Evolutionary conservation across 2,329 filamentous ascomycete species (phyloP).

Genomic region (Cercospora nicotianae): DNA sequence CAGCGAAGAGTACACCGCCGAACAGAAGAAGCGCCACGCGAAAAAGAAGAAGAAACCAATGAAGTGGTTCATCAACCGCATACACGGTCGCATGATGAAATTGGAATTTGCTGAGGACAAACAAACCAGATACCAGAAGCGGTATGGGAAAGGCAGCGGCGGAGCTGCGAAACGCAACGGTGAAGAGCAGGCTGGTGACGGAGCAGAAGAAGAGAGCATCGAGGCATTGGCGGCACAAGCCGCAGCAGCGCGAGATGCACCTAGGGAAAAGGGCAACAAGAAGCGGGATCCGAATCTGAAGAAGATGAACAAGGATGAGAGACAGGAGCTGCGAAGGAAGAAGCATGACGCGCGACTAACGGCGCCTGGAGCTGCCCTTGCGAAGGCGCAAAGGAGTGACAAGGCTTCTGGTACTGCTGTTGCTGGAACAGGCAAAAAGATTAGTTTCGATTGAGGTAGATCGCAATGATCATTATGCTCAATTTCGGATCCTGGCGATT

Average conservation of each 20-base stretch:
- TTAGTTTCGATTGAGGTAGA: constrained; percentile 63
- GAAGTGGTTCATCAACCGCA: constrained; percentile 80
- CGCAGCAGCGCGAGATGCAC: constrained; percentile 24
- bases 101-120: constrained; percentile 94
- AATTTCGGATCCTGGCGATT: background rate
- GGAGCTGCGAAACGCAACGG: constrained; percentile 14
- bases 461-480: background rate
- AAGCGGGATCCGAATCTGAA: constrained; percentile 34
- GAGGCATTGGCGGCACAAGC: constrained; percentile 21
- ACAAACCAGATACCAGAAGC: constrained; percentile 85
- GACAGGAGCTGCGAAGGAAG: constrained; percentile 39
- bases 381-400: constrained; percentile 52
- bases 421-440: constrained; percentile 75
- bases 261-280: constrained; percentile 29
- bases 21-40: constrained; percentile 39
- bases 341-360: constrained; percentile 47
- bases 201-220: constrained; percentile 24
- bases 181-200: constrained; percentile 52
- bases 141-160: constrained; percentile 68
- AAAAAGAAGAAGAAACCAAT: constrained; percentile 48
- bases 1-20: constrained; percentile 39
- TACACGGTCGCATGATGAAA: constrained; percentile 77
- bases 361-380: constrained; percentile 46
- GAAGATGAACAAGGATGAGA: constrained; percentile 37
- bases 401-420: constrained; percentile 74